Percentiles rank a stretch among this genome's conserved stretches.
These are phyloP conservation scores for Lichtheimia ornata DNA, from an alignment of 371 early-diverging fungal species.

Conservation along the genomic window DNA sequence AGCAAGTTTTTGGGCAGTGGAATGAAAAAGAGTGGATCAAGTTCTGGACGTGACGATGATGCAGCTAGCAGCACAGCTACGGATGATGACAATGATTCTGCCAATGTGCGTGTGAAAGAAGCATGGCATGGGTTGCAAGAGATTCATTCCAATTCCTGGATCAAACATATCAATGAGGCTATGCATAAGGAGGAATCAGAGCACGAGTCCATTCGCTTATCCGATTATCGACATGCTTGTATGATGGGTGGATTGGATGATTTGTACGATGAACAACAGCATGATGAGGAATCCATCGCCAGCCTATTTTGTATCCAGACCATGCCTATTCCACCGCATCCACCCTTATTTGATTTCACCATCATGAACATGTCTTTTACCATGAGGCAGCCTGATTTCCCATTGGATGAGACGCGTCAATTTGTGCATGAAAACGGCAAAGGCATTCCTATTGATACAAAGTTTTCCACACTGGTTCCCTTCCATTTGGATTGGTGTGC, in stretches of 20 bases:
- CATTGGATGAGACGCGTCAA: slow-evolving; percentile 48
- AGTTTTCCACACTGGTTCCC: slow-evolving; percentile 61
- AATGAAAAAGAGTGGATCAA: slow-evolving; percentile 5
- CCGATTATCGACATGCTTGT: slow-evolving; percentile 23
- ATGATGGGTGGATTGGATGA: slow-evolving; percentile 18
- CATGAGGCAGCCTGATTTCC: slow-evolving; percentile 47
- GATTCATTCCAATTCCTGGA: slow-evolving; percentile 60
- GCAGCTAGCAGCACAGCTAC: neutral
- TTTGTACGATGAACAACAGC: slow-evolving; percentile 8
- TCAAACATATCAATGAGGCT: slow-evolving; percentile 32
- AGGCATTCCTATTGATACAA: slow-evolving; percentile 50
- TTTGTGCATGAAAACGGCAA: slow-evolving; percentile 65
- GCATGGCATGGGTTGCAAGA: slow-evolving; percentile 62
- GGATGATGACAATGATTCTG: slow-evolving; percentile 8
- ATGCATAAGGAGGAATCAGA: slow-evolving; percentile 26
- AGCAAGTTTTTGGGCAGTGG: slow-evolving; percentile 12
- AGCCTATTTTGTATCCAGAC: slow-evolving; percentile 26
- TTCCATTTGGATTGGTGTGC: slow-evolving; percentile 48
- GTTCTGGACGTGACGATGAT: neutral
- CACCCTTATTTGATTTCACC: slow-evolving; percentile 49
- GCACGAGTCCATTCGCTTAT: slow-evolving; percentile 13
- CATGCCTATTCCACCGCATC: slow-evolving; percentile 28
- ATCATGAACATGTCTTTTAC: slow-evolving; percentile 33
- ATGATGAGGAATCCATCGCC: slow-evolving; percentile 14
- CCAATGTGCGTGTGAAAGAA: slow-evolving; percentile 41